Evolutionary conservation across 352 stramenopile genomes (phyloP).

Genomic region (Phytophthora kernoviae): DNA sequence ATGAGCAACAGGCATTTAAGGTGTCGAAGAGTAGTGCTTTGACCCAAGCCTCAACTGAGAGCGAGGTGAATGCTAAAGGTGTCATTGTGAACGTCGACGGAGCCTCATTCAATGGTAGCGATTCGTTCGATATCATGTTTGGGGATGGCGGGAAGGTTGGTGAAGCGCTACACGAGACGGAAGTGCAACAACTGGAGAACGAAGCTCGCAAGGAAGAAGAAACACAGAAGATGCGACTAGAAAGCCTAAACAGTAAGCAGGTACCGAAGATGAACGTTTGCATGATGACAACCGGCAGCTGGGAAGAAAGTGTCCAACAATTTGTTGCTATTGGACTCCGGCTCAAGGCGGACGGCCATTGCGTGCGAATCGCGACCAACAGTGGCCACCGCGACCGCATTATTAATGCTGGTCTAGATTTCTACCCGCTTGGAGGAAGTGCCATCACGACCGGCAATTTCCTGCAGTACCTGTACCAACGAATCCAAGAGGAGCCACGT

Average conservation of each 20-base stretch:
- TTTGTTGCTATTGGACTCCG: conserved; percentile 76
- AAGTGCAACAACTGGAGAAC: conserved; percentile 31
- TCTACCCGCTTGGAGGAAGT: conserved; percentile 67
- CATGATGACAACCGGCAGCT: conserved; percentile 70
- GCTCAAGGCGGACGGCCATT: conserved; percentile 84
- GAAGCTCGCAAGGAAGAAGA: conserved; percentile 26
- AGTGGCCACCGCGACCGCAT: conserved; percentile 75
- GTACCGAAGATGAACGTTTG: conserved; percentile 75
- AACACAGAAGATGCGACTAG: conserved; percentile 28
- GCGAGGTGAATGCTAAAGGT: conserved; percentile 5
- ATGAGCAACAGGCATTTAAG: conserved; percentile 22
- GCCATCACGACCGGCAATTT: conserved; percentile 53
- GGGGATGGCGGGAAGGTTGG: conserved; percentile 28
- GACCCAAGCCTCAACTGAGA: conserved; percentile 5
- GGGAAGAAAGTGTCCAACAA: conserved; percentile 72
- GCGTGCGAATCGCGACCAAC: conserved; percentile 90
- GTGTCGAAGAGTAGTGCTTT: conserved; percentile 11
- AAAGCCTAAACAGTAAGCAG: conserved; percentile 20
- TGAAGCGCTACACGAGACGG: conserved; percentile 26
- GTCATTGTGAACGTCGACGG: conserved; percentile 27
- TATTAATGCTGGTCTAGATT: conserved; percentile 58
- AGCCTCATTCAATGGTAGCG: conserved; percentile 35
- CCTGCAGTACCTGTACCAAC: conserved; percentile 46
- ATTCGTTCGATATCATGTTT: conserved; percentile 41
- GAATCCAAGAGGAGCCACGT: conserved; percentile 35